These are phyloP conservation scores for Sisymbrium irio DNA, from an alignment of 345 rosid genomes.

Conservation along the genomic window DNA sequence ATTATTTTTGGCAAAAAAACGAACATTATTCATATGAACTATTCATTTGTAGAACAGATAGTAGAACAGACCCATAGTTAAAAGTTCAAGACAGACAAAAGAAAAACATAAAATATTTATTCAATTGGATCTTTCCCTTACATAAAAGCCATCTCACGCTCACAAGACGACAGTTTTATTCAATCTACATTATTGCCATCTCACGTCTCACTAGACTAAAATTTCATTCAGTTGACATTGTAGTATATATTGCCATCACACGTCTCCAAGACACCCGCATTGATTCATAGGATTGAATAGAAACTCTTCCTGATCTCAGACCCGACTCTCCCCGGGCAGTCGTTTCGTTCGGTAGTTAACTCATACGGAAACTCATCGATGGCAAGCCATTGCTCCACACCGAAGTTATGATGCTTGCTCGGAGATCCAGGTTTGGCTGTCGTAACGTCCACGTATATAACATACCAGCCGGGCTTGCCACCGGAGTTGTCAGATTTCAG, in stretches of 20 bases:
- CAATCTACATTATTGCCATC: neutral
- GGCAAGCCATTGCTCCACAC: neutral
- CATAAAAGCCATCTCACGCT: no score
- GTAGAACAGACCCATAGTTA: no score
- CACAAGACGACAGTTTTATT: neutral
- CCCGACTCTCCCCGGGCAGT: neutral
- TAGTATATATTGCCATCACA: no score
- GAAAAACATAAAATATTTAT: no score
- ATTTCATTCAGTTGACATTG: no score
- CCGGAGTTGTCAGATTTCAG: neutral
- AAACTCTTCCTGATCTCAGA: neutral
- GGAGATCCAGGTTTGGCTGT: neutral
- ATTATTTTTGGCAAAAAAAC: no score
- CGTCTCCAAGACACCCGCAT: neutral
- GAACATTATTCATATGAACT: no score
- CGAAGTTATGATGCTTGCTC: neutral
- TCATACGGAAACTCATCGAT: neutral
- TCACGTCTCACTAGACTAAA: no score
- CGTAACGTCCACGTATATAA: neutral
- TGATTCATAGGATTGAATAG: neutral
- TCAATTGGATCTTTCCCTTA: no score
- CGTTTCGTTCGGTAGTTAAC: neutral
- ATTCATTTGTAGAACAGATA: no score
- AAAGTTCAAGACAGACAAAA: no score
- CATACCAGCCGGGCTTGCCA: neutral